These are phyloP conservation scores for Leccinum barrowsii DNA, from an alignment of 768 basidiomycete species.

Conservation along the genomic window DNA sequence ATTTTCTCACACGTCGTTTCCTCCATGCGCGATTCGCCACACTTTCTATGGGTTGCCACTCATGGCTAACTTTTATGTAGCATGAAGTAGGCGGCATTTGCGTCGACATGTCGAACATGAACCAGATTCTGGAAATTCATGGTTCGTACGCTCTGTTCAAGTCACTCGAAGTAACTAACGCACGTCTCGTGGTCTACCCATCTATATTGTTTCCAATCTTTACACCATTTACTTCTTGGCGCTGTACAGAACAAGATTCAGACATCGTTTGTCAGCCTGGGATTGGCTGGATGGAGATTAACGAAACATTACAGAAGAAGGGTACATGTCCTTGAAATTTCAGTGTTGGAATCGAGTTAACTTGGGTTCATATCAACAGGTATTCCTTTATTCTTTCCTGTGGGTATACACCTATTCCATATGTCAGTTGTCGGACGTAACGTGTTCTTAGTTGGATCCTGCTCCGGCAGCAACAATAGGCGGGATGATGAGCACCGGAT, in stretches of 20 bases:
- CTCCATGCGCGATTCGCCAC: not conserved
- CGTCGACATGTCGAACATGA: conserved; percentile 76
- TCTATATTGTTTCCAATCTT: not conserved
- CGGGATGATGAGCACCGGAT: conserved; percentile 84
- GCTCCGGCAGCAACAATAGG: conserved; percentile 80
- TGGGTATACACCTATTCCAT: conserved; percentile 28
- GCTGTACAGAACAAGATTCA: conserved; percentile 53
- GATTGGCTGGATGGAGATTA: conserved; percentile 67
- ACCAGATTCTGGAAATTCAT: conserved; percentile 71
- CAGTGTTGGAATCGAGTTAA: not conserved
- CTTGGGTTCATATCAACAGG: conserved; percentile 33
- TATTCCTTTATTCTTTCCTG: conserved; percentile 82
- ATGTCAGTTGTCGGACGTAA: not conserved
- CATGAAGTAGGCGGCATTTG: conserved; percentile 61
- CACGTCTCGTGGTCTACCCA: not conserved
- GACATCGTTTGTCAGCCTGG: conserved; percentile 77
- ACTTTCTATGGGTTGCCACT: not conserved
- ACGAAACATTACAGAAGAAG: conserved; percentile 60
- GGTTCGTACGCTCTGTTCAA: conserved; percentile 37
- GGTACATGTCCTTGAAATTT: conserved; percentile 31
- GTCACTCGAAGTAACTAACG: not conserved
- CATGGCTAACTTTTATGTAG: conserved; percentile 10
- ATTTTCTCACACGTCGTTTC: not conserved
- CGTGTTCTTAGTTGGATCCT: conserved; percentile 56
- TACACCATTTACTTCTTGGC: not conserved